Base-by-base conservation (phyloP, 345 rosid genomes). In the Streptanthus diversifolius region DNA sequence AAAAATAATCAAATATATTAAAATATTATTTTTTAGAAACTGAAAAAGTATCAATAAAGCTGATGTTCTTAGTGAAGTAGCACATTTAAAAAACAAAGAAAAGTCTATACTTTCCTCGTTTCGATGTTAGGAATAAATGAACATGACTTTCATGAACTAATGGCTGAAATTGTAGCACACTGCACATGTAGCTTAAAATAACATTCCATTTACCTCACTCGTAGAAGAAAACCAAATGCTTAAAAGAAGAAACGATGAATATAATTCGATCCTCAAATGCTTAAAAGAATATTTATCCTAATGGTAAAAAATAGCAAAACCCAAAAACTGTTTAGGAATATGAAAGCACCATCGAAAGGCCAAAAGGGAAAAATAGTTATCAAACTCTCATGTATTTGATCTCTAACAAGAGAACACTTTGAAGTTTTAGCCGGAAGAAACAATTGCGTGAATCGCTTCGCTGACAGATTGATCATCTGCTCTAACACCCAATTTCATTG, bases 401-500 rank as follows among this genome's bases (percentile, higher is more conserved):
- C 25, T 33, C 12, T 56, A 21, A 45, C 35, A 69, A 33, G n/a
- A n/a, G 9, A 21, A 68, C 25, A 36, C 10, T 21, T 10, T 0
- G 5, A 21, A 10, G 8, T 17, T 56, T 63, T 84, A 93, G 79
- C 97, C 95, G 82, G 85, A 78, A 0, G 89, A 86, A 41, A 95
- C 95, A 65, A 91, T 90, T 57, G 88, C 98, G 32, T 95, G 98
- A 74, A 95, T 90, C 65, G 91, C 87, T 30, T 88, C 95, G 18
- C 90, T 83, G 69, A 91, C 85, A 18, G 83, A 57, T 35, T 80
- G 77, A 79, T 91, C 93, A 39, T 91, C 93, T 0, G 99, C 88
- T 85, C 96, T 84, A 19, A 88, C 99, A 1, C 85, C 77, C 53
- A 95, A 77, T 80, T 95, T 95, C 98, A 95, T 95, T 0, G 90